Percentiles rank a stretch among this genome's conserved stretches.
Conservation (phyloP, 1,139 yeast species). For the Yamadazyma triangularis region DNA sequence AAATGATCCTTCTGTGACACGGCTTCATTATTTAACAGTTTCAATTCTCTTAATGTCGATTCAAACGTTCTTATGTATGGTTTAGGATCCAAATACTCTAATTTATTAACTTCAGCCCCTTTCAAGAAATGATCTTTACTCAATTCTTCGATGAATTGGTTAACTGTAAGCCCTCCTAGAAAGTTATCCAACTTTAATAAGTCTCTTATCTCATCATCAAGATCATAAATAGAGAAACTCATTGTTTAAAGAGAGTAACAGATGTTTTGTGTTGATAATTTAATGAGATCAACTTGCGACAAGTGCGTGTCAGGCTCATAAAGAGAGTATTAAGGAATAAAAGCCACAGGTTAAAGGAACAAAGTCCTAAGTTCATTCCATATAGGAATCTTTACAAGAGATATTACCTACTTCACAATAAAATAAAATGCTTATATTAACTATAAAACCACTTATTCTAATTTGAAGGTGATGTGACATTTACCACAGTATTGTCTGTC, state of each 20-base stretch:
- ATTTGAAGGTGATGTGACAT: constrained; percentile 93
- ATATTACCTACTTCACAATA: no score
- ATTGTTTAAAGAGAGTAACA: no score
- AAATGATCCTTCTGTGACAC: constrained; percentile 41
- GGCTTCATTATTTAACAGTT: constrained; percentile 55
- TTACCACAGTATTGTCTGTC: constrained; percentile 99
- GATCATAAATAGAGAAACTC: constrained; percentile 45
- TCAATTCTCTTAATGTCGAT: constrained; percentile 70
- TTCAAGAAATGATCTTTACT: constrained; percentile 63
- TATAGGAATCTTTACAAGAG: no score
- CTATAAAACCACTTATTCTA: constrained; percentile 27
- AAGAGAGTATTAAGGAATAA: no score
- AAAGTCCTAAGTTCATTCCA: no score
- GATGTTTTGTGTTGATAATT: no score
- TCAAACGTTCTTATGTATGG: constrained; percentile 95
- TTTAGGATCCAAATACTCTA: constrained; percentile 74
- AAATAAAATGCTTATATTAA: no score
- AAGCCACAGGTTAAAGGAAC: no score
- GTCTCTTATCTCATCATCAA: constrained; percentile 69
- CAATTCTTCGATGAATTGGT: constrained; percentile 79
- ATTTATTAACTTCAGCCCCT: constrained; percentile 52
- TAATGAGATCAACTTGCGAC: no score
- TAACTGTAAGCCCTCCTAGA: constrained; percentile 63
- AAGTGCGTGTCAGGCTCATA: no score
- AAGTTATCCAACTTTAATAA: constrained; percentile 70